A percentile compares a stretch with the other conserved stretches of the same genome.
Conservation (phyloP, 2,329 filamentous ascomycete species). For the Macrophomina phaseolina region DNA sequence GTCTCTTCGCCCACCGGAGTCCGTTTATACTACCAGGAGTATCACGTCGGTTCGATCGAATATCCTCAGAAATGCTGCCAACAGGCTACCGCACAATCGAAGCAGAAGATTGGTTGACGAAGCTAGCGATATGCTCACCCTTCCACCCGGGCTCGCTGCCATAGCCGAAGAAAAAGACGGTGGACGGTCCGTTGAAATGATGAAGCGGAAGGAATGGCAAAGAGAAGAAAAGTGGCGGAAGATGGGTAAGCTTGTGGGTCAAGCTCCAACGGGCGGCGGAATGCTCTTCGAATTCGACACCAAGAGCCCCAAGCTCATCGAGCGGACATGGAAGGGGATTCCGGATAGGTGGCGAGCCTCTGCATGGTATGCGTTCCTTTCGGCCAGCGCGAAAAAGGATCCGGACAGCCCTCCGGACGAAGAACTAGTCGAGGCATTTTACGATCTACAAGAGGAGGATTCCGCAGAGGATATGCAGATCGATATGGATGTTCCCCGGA, state of each 20-base stretch:
- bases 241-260: slow-evolving; percentile 59
- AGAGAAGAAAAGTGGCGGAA: slow-evolving; percentile 71
- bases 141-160: slow-evolving; percentile 55
- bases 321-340: slow-evolving; percentile 96
- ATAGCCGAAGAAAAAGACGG: slow-evolving; percentile 54
- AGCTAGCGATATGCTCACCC: slow-evolving; percentile 68
- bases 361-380: slow-evolving; percentile 94
- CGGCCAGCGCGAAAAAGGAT: slow-evolving; percentile 70
- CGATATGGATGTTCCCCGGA: slow-evolving; percentile 93
- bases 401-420: slow-evolving; percentile 59
- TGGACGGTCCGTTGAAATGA: slow-evolving; percentile 53
- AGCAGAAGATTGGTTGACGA: slow-evolving; percentile 63
- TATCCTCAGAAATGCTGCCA: slow-evolving; percentile 59
- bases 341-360: slow-evolving; percentile 92
- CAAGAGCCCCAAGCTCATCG: slow-evolving; percentile 77
- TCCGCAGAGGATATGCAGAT: slow-evolving; percentile 96
- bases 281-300: slow-evolving; percentile 81
- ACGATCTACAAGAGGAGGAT: slow-evolving; percentile 72
- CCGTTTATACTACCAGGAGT: slow-evolving; percentile 43
- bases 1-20: slow-evolving; percentile 50
- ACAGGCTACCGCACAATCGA: slow-evolving; percentile 59
- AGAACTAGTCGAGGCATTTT: slow-evolving; percentile 73
- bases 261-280: slow-evolving; percentile 52
- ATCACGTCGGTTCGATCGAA: slow-evolving; percentile 47
- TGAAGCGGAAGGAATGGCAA: slow-evolving; percentile 64